Evolutionary conservation across 1,284 basidiomycete species (phyloP).

Genomic region (Austropuccinia psidii): DNA sequence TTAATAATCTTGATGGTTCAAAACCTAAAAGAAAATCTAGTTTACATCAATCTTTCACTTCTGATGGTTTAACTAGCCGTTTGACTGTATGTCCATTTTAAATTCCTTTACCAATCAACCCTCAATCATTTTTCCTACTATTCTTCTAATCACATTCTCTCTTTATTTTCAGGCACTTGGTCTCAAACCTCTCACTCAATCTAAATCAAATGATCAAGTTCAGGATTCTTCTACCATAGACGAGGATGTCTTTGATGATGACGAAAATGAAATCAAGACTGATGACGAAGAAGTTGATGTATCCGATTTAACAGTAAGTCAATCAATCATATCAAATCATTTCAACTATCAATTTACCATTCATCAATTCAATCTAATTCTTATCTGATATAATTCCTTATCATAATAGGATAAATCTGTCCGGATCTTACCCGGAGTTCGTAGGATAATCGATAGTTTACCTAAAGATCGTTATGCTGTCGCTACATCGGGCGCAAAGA

Average conservation of each 20-base stretch:
- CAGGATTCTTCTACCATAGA: conserved; percentile 50
- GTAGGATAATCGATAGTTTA: conserved; percentile 60
- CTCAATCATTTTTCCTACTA: conserved; percentile 24
- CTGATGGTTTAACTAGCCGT: conserved; percentile 39
- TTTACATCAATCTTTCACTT: conserved; percentile 38
- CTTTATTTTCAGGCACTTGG: conserved; percentile 44
- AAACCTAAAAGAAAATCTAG: conserved; percentile 38
- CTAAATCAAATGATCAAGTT: conserved; percentile 46
- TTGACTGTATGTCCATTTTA: conserved; percentile 22
- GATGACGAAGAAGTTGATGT: conserved; percentile 54
- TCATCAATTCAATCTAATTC: not conserved
- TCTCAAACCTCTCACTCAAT: conserved; percentile 34
- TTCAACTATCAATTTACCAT: not conserved
- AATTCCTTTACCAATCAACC: not conserved
- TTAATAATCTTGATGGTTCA: not conserved
- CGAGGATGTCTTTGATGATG: conserved; percentile 53
- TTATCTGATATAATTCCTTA: conserved; percentile 2
- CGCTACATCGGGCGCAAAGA: conserved; percentile 67
- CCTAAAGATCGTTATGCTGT: conserved; percentile 63
- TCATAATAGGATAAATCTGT: conserved; percentile 49
- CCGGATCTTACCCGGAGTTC: conserved; percentile 65
- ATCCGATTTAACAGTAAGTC: conserved; percentile 42
- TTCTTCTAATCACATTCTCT: conserved; percentile 22
- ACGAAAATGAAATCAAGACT: conserved; percentile 43
- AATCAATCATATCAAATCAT: not conserved